Evolutionary conservation across 1,284 basidiomycete species (phyloP), one percentile per base, ranked within the genome.

Genomic region (Ganoderma lingzhi): DNA sequence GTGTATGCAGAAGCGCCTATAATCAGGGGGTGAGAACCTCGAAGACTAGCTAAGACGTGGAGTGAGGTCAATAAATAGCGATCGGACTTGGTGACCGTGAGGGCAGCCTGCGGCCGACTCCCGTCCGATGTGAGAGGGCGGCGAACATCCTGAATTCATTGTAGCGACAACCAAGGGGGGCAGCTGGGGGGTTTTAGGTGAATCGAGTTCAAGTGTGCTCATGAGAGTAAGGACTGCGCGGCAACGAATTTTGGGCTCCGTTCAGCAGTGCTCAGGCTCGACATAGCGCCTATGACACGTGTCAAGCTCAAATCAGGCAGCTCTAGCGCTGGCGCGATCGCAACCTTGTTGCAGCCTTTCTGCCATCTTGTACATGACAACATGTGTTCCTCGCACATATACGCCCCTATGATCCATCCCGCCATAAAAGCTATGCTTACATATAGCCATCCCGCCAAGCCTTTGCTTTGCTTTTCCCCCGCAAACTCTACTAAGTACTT

Each of bases 61-160:
- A 30, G 53, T 55, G 30, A 55, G 28, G 53, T 17, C 53, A 32
- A 55, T 55, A 55, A 53, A 55, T 55, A 55, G 30, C 30, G 30
- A 55, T 55, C 53, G 53, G 53, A 32, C 30, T 55, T 32, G 5
- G 30, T 6, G 53, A 32, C 28, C 53, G 53, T 51, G 48, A 23
- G 9, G 23, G 9, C 48, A 1, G 9, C 10, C 10, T 9, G 10
- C 48, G 48, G 48, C 48, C 48, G 48, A 51, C n/a, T 51, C 8
- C 3, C 23, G 48, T 51, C 48, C 48, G 48, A 51, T 28, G 23
- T 23, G 23, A 51, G n/a, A 51, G 2, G 8, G n/a, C 45, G 3
- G n/a, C 9, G 3, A 51, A 23, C 8, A 23, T 51, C 1, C n/a
- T 3, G 8, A 28, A 8, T 6, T 28, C 23, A n/a, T 51, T 51